These are phyloP conservation scores for Oryza officinalis DNA, from an alignment of 176 grass and related monocot species.

Conservation along the genomic window DNA sequence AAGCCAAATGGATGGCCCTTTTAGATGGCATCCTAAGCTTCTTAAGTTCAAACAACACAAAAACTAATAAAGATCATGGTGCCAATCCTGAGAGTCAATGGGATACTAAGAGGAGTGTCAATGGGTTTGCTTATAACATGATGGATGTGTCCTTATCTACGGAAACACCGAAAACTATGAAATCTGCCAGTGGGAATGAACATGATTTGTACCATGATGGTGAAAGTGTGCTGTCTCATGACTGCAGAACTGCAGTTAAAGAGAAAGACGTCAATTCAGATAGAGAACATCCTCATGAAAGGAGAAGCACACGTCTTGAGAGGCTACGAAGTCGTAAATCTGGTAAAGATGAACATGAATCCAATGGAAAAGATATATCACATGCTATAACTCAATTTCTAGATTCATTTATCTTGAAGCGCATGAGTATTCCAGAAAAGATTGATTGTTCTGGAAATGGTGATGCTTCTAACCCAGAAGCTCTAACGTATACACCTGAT, in stretches of 20 bases:
- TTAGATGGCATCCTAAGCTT: slow-evolving; percentile 61
- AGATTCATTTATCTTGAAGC: slow-evolving; percentile 74
- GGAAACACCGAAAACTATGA: slow-evolving; percentile 45
- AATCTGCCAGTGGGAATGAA: slow-evolving; percentile 53
- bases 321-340: slow-evolving; percentile 88
- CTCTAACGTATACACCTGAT: slow-evolving; percentile 57
- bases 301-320: slow-evolving; percentile 92
- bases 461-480: slow-evolving; percentile 46
- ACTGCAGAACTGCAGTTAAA: slow-evolving; percentile 53
- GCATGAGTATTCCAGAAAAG: slow-evolving; percentile 48
- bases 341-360: slow-evolving; percentile 87
- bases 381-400: slow-evolving; percentile 75
- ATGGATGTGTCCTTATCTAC: slow-evolving; percentile 63
- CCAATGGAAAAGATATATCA: slow-evolving; percentile 76
- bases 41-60: slow-evolving; percentile 45
- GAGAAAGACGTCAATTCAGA: slow-evolving; percentile 70
- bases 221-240: slow-evolving; percentile 43
- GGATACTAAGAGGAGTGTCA: slow-evolving; percentile 24
- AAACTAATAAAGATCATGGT: slow-evolving; percentile 37
- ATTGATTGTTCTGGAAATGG: slow-evolving; percentile 48
- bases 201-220: slow-evolving; percentile 44
- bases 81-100: slow-evolving; percentile 13
- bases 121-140: slow-evolving; percentile 37
- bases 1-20: slow-evolving; percentile 76
- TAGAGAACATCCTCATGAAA: slow-evolving; percentile 93